These are phyloP conservation scores for Trichomonascus vanleenenianus DNA, from an alignment of 805 yeast species.

Conservation along the genomic window DNA sequence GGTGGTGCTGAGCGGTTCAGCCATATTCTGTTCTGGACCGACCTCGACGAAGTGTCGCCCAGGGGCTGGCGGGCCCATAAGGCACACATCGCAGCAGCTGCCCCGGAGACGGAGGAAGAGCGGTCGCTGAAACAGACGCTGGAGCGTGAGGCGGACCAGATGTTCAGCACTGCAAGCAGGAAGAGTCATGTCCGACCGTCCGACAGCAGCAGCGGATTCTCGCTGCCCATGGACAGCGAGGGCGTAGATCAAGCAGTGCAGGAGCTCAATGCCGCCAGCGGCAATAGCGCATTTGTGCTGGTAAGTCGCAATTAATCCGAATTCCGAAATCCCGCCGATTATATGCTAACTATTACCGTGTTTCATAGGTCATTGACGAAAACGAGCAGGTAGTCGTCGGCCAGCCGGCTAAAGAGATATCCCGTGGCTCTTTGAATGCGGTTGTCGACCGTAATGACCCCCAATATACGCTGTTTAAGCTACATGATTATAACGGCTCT, in stretches of 20 bases:
- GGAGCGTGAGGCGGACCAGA: slow-evolving; percentile 33
- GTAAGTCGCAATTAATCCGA: slow-evolving; percentile 34
- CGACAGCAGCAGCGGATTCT: neutral
- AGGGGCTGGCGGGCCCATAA: slow-evolving; percentile 39
- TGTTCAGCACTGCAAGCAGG: slow-evolving; percentile 27
- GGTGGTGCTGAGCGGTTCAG: slow-evolving; percentile 51
- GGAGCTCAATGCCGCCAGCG: slow-evolving; percentile 13
- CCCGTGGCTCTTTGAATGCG: neutral
- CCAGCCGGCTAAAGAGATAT: slow-evolving; percentile 25
- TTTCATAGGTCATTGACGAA: slow-evolving; percentile 7
- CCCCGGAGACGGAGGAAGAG: slow-evolving; percentile 56
- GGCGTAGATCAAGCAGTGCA: slow-evolving; percentile 20
- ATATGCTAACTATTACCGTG: slow-evolving; percentile 19
- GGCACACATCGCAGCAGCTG: slow-evolving; percentile 32
- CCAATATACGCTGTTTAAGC: slow-evolving; percentile 40
- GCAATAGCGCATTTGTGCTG: too few relatives aligned
- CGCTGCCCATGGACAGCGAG: slow-evolving; percentile 16
- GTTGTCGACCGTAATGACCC: slow-evolving; percentile 38
- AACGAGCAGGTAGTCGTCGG: slow-evolving; percentile 16
- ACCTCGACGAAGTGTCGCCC: slow-evolving; percentile 45
- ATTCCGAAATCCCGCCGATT: slow-evolving; percentile 41
- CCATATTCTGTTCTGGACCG: slow-evolving; percentile 48
- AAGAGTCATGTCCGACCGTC: slow-evolving; percentile 16
- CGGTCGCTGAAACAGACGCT: slow-evolving; percentile 29
- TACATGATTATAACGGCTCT: slow-evolving; percentile 7